A percentile compares a stretch with the other conserved stretches of the same genome.
These are phyloP conservation scores for Colletotrichum abscissum DNA, from an alignment of 2,329 filamentous ascomycete genomes.

Conservation along the genomic window DNA sequence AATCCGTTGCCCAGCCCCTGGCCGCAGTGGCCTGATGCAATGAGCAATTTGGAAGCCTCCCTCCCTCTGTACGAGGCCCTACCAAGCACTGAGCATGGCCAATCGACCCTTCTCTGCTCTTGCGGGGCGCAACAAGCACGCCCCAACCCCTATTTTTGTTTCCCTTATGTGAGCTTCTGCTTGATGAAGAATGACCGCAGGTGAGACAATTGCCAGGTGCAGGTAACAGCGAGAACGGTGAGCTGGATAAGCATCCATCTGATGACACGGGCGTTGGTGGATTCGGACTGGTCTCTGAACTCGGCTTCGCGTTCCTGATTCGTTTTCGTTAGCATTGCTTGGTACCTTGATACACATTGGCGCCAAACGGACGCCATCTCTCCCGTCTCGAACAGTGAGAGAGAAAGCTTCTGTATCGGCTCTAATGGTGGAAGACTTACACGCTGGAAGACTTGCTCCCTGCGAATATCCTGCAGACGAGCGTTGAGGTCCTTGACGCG, in stretches of 20 bases:
- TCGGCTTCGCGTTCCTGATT: slow-evolving; percentile 92
- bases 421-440: slow-evolving; percentile 59
- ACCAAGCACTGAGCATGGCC: background rate
- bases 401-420: background rate
- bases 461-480: slow-evolving; percentile 85
- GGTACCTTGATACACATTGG: background rate
- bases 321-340: slow-evolving; percentile 1
- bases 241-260: slow-evolving; percentile 95
- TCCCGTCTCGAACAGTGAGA: too few relatives aligned
- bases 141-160: background rate
- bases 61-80: background rate
- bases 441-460: slow-evolving; percentile 96
- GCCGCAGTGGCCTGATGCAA: background rate
- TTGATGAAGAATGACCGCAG: slow-evolving; percentile 99
- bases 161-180: slow-evolving; percentile 90
- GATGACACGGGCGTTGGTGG: slow-evolving; percentile 90
- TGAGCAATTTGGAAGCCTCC: background rate
- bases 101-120: background rate
- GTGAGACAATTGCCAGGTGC: slow-evolving; percentile 97
- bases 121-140: slow-evolving; percentile 2
- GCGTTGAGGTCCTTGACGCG: slow-evolving; percentile 91
- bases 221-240: slow-evolving; percentile 84
- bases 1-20: slow-evolving; percentile 12
- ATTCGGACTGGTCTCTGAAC: slow-evolving; percentile 97
- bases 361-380: background rate